Conservation (phyloP, 805 yeast species). For the Suhomyces sp. region DNA sequence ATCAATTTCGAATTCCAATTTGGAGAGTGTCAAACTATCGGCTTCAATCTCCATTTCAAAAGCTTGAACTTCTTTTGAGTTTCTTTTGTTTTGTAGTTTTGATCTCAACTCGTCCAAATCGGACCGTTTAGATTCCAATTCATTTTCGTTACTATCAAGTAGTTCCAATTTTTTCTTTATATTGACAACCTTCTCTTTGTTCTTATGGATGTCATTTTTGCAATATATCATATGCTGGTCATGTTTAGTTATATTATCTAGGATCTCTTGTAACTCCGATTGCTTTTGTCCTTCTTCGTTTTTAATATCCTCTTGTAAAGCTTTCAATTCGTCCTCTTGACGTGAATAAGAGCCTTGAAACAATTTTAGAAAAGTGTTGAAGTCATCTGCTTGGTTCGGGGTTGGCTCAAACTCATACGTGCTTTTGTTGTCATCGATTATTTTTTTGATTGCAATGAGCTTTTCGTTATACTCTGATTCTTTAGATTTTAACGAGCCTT, state of each 20-base stretch:
- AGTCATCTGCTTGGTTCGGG: not conserved
- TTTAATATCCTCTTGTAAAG: not conserved
- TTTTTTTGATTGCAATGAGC: constrained; percentile 5
- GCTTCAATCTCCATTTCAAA: constrained; percentile 36
- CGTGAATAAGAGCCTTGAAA: not conserved
- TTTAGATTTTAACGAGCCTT: constrained; percentile 56
- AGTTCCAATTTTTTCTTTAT: constrained; percentile 39
- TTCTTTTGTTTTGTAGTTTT: constrained; percentile 27
- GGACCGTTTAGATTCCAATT: constrained; percentile 45
- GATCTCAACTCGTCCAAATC: constrained; percentile 39
- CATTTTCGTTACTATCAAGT: constrained; percentile 44
- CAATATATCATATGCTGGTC: constrained; percentile 43
- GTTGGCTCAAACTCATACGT: not conserved
- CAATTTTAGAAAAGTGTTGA: not conserved
- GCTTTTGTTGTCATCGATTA: constrained; percentile 10
- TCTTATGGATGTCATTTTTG: constrained; percentile 36
- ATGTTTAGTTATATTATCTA: constrained; percentile 37
- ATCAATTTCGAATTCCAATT: constrained; percentile 45
- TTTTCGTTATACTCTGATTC: constrained; percentile 32
- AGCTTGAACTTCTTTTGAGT: constrained; percentile 22
- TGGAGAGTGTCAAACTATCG: constrained; percentile 35
- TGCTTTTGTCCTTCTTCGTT: constrained; percentile 8
- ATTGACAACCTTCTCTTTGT: constrained; percentile 33
- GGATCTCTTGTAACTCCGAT: constrained; percentile 14
- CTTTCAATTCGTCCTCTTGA: not conserved